Base-by-base conservation (phyloP, 2,329 filamentous ascomycete genomes). In the Penicillium corylophilum region DNA sequence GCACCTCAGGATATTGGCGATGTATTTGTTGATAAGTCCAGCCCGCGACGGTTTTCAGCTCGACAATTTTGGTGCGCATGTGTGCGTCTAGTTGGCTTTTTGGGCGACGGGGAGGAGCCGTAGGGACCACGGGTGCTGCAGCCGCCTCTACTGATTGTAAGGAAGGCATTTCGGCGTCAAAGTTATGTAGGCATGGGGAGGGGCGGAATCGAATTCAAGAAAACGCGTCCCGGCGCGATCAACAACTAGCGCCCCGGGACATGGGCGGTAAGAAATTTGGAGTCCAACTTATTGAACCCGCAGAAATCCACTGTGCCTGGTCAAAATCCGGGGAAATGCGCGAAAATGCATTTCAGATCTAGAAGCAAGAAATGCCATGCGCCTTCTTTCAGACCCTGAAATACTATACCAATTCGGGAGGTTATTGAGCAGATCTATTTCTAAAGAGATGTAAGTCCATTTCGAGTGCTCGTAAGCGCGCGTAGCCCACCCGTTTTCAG, bases 381-480 rank as follows among this genome's bases (percentile, higher is more conserved):
- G 15, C n/a, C 18, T 43, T 26, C n/a, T 35, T 5, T 16, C n/a
- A 2, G 15, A 16, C 1, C 31, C 6, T 18, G 8, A 2, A 35
- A 18, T n/a, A 8, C n/a, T 35, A n/a, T 29, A 15, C 31, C n/a
- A 1, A 10, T 28, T 28, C 26, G 2, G 26, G 26, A 43, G 18
- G 10, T 5, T 6, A n/a, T 2, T 29, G 28, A 23, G 23, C 40
- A 23, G 39, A 41, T 41, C 39, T n/a, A 26, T 41, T 43, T 7
- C n/a, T 9, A 7, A 12, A 12, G 12, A 43, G 8, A 22, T 4
- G 13, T 4, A 16, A 5, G 3, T 36, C 51, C 43, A n/a, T 48
- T 51, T 52, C 24, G 24, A 52, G 54, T 33, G 41, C 24, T 5
- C 46, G 24, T 26, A 56, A 47, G 51, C 51, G 54, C 54, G 54